Evolutionary conservation across 164 flowering plant species (phyloP), one percentile per base, ranked within the genome.

Genomic region (Magnolia changhungtana): DNA sequence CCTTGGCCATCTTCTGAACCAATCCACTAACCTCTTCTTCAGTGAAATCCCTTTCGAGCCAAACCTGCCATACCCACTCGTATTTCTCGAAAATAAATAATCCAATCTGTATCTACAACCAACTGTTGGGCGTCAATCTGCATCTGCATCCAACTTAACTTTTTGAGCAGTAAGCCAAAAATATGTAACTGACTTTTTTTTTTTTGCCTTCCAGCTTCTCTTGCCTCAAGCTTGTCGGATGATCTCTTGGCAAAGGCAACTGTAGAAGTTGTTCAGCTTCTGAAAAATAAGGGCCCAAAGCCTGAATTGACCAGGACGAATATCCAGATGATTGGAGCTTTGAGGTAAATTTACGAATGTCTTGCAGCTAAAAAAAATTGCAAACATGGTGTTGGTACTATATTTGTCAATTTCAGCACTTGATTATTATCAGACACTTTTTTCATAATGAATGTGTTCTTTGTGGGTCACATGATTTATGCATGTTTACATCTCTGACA

Each of bases 271-370:
- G 95, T 94, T 77, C 84, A 76, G 72, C 86, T 88, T 79, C 86
- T 94, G 81, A 86, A 84, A 82, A 90, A 71, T 66, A 92, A 89
- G 83, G 85, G 86, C 65, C 64, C 78, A 58, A 96, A 94, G 80
- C 81, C 95, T 71, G 99, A 96, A 76, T 82, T 94, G 80, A 90
- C 86, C 6, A 90, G 96, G 0, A 93, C 99, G 78, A 92, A 94
- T 79, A 96, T 96, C 86, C 99, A 96, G 85, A 93, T 94, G 99
- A 88, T 96, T 81, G 99, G 98, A 70, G 94, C 99, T 69, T 80
- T 96, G 29, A 92, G 99, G 99, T 91, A 80, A 73, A 71, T 50
- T 8, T 71, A 4, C 13, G n/a, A 1, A 21, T 72, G 11, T 18
- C 13, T 77, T 63, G 51, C 8, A 18, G 24, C 21, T 63, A 31